These are phyloP conservation scores for Megacollybia marginata DNA, from an alignment of 768 basidiomycete species.

Conservation along the genomic window DNA sequence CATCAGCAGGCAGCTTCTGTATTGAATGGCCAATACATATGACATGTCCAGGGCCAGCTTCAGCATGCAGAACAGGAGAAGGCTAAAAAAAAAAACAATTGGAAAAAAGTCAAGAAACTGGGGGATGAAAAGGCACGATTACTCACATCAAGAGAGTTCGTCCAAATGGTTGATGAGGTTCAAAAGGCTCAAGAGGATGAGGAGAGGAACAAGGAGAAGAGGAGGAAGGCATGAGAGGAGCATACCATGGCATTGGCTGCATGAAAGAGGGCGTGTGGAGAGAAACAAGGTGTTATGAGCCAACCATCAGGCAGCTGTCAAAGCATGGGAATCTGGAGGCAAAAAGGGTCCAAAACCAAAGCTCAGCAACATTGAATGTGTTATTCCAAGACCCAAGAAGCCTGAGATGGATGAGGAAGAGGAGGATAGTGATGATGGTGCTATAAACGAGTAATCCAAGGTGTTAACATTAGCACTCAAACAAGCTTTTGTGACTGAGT, in stretches of 20 bases:
- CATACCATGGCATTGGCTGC: not conserved
- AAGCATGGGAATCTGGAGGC: too few species aligned
- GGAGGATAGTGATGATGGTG: too few species aligned
- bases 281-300: too few species aligned
- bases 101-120: not conserved
- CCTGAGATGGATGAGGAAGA: too few species aligned
- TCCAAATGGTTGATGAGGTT: not conserved
- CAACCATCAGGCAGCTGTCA: too few species aligned
- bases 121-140: not conserved
- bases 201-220: not conserved
- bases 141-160: not conserved
- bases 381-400: too few species aligned
- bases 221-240: not conserved
- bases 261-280: not conserved
- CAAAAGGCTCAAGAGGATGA: not conserved
- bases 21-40: conserved; percentile 9
- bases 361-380: too few species aligned
- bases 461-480: too few species aligned
- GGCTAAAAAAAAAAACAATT: conserved; percentile 6
- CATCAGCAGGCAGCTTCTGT: conserved; percentile 8
- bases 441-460: too few species aligned
- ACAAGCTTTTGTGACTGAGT: too few species aligned
- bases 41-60: conserved; percentile 7
- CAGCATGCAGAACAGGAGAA: conserved; percentile 10
- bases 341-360: too few species aligned